Evolutionary conservation across 2,329 filamentous ascomycete species (phyloP).

Genomic region (Fusarium sp.): DNA sequence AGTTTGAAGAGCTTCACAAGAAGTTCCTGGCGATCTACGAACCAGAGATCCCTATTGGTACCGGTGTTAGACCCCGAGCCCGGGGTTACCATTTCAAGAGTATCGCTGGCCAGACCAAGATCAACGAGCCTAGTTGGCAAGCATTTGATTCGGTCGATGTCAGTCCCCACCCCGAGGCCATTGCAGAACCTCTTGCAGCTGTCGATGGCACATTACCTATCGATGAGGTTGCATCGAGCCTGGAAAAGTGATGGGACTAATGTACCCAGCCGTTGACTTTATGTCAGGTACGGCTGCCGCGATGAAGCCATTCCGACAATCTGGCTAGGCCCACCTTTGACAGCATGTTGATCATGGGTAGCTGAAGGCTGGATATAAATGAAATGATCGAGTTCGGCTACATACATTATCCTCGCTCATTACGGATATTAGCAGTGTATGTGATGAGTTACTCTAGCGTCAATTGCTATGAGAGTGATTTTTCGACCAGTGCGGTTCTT

Average conservation of each 20-base stretch:
- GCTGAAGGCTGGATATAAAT: not conserved
- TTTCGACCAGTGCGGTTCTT: not conserved
- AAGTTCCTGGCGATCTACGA: constrained; percentile 72
- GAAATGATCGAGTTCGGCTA: not conserved
- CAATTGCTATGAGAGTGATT: not conserved
- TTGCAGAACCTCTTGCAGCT: constrained; percentile 39
- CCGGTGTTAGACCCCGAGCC: constrained; percentile 81
- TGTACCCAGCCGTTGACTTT: constrained; percentile 28
- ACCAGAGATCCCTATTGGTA: constrained; percentile 76
- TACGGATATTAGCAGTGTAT: not conserved
- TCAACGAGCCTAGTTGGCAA: constrained; percentile 77
- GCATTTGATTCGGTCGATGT: constrained; percentile 57
- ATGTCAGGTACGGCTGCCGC: constrained; percentile 33
- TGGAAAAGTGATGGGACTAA: constrained; percentile 61
- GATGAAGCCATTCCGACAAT: constrained; percentile 22
- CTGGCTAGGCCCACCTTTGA: constrained; percentile 32
- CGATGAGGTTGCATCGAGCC: constrained; percentile 61
- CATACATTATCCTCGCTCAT: not conserved
- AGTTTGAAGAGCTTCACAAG: constrained; percentile 68
- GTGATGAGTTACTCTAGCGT: no score
- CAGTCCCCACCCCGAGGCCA: constrained; percentile 30
- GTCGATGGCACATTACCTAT: constrained; percentile 63
- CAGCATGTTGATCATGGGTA: constrained; percentile 10
- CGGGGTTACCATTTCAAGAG: constrained; percentile 87
- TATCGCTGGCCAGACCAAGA: constrained; percentile 73